Evolutionary conservation across 2,329 filamentous ascomycete species (phyloP), one percentile per base, ranked within the genome.

Genomic region (Diaporthe nobilis): DNA sequence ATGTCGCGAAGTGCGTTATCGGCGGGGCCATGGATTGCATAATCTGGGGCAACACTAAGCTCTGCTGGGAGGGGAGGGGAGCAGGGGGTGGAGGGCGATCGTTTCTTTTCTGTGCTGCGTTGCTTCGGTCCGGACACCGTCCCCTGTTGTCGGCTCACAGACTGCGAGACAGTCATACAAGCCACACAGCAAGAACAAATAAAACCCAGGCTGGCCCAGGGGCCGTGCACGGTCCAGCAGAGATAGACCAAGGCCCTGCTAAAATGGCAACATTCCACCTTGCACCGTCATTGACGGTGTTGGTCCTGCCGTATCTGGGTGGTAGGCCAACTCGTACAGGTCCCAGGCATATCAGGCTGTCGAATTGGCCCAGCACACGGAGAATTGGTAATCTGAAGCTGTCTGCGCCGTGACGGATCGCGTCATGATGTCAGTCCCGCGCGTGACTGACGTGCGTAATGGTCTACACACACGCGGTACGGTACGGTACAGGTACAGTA

Each of bases 31-130:
- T 7, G 8, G 49, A 42, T 55, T 70, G 49, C 49, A 55, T 55
- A 55, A 70, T 70, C 65, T 55, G 65, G 65, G 49, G 65, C 65
- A 70, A 39, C n/a, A 39, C 44, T 51, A 68, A 68, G 65, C 65
- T 53, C 31, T 68, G 22, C 65, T 68, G 65, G 65, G 65, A 22
- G n/a, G 39, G 44, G 42, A 51, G 42, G 42, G 61, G n/a, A 22
- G 31, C 28, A 34, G 44, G 65, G 65, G 44, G 65, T 5, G 12
- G 2, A 17, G 13, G 58, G 28, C 31, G 63, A 68, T 68, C 44
- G 28, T 34, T 39, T 68, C 47, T 68, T 3, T 53, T 10, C 7
- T 68, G 47, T 51, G 65, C 65, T 55, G 47, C 65, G 17, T 39
- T 47, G 34, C 49, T 31, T 47, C 42, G 65, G 49, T 55, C 65